Base-by-base conservation (phyloP, 768 basidiomycete species). In the Termitomyces sp. region DNA sequence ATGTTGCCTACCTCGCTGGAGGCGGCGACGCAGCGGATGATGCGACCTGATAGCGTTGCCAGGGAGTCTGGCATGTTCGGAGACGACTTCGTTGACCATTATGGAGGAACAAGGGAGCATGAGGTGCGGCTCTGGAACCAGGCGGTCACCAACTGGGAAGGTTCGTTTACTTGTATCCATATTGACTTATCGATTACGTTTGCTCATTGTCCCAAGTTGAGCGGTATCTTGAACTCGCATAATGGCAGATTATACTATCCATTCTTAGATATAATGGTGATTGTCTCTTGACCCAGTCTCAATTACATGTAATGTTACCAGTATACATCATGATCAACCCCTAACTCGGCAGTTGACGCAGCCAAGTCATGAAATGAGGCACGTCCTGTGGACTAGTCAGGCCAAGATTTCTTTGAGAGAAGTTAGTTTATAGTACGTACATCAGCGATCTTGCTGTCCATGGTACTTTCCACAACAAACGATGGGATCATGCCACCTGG, bases 131-230 rank as follows among this genome's bases (percentile, higher is more conserved):
- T 89, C 24, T 95, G 90, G 87, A 88, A 93, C 61, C 81, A 85
- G 62, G 91, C 93, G 2, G 93, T 96, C 38, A 97, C 95, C 11
- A 87, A 82, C 67, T 98, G 92, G 94, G 95, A 96, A 81, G 82
- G 93, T 92, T 63, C 62, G 83, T 62, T 21, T 14, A n/a, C 35
- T 35, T n/a, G 17, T 45, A 10, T 28, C 53, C 58, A 8, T 30
- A 51, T 58, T 28, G 49, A 55, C 49, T 59, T 58, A 52, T 34
- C 62, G 38, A 45, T 43, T 51, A 46, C 49, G n/a, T 24, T 58
- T 19, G n/a, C 58, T 8, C 54, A n/a, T 12, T 7, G 19, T 26
- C 19, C 32, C 10, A 38, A 92, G 90, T 92, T 61, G 90, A 91
- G 63, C 81, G 90, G 55, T 93, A 93, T 66, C 76, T 93, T n/a